phyloP scores from a whole-genome alignment of 306 rosid species.

The Castanopsis chinensis region DNA sequence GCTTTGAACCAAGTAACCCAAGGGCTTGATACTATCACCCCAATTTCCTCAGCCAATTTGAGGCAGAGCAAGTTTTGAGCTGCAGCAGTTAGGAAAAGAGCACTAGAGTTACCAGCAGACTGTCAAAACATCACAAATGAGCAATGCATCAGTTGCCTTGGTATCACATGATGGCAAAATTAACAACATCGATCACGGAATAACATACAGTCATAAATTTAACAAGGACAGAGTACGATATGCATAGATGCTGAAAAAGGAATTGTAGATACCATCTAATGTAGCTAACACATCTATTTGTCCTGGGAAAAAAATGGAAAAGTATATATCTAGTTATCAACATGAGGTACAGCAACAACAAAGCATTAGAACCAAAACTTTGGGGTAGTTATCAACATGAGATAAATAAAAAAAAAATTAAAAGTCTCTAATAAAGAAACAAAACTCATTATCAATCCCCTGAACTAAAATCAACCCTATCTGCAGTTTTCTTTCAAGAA shows the following conservation, averaged over 20 bases:
- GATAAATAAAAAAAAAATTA: background rate
- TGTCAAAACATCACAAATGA: constrained; percentile 50
- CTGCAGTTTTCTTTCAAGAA: background rate
- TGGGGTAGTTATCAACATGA: background rate
- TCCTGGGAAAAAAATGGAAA: background rate
- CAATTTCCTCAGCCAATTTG: constrained; percentile 85
- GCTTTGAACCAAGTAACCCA: constrained; percentile 95
- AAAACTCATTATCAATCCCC: background rate
- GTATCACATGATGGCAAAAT: constrained; percentile 14
- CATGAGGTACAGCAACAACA: background rate
- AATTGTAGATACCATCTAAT: background rate
- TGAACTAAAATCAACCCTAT: background rate
- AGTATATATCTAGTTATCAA: background rate
- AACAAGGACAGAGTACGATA: background rate
- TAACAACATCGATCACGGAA: constrained; percentile 17
- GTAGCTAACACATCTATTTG: background rate
- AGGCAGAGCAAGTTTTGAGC: constrained; percentile 92
- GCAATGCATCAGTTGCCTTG: constrained; percentile 40
- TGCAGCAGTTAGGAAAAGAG: constrained; percentile 98
- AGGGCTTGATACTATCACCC: constrained; percentile 68
- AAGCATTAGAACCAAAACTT: no score
- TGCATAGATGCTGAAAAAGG: background rate
- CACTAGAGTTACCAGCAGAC: constrained; percentile 93
- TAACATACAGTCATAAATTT: background rate
- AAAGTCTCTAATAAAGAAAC: background rate